These are phyloP conservation scores for Xylariaceae sp. DNA, from an alignment of 2,329 filamentous ascomycete genomes.

Conservation along the genomic window DNA sequence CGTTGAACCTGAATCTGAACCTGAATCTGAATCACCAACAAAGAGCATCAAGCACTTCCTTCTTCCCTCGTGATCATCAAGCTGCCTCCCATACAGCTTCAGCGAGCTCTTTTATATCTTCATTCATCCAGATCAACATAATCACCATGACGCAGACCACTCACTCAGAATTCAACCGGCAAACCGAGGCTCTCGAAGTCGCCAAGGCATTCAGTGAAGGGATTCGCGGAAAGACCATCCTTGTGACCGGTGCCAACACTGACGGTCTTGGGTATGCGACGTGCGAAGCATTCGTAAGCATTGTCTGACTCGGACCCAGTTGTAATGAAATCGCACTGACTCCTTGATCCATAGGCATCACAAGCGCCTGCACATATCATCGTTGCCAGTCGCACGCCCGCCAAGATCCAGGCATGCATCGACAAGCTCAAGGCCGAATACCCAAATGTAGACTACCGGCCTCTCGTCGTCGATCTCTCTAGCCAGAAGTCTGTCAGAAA, in stretches of 20 bases:
- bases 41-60: background rate
- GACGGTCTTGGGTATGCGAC: conserved; percentile 33
- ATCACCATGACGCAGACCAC: conserved; percentile 30
- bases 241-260: conserved; percentile 35
- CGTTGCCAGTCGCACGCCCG: conserved; percentile 31
- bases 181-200: conserved; percentile 37
- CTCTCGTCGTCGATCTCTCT: conserved; percentile 36
- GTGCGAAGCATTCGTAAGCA: conserved; percentile 33
- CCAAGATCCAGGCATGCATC: conserved; percentile 31
- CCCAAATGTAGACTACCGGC: conserved; percentile 29
- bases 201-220: conserved; percentile 32
- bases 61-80: background rate
- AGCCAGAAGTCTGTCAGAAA: conserved; percentile 34
- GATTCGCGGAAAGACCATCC: conserved; percentile 34
- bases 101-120: background rate
- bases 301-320: background rate
- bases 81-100: background rate
- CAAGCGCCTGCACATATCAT: conserved; percentile 33
- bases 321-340: background rate
- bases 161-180: conserved; percentile 31
- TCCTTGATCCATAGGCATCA: conserved; percentile 21
- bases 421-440: conserved; percentile 27
- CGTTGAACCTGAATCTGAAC: background rate
- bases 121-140: background rate
- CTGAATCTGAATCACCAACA: background rate